Percentiles rank a stretch among this genome's conserved stretches.
phyloP scores from a whole-genome alignment of 179 eudicot species.

The Spinacia oleracea region DNA sequence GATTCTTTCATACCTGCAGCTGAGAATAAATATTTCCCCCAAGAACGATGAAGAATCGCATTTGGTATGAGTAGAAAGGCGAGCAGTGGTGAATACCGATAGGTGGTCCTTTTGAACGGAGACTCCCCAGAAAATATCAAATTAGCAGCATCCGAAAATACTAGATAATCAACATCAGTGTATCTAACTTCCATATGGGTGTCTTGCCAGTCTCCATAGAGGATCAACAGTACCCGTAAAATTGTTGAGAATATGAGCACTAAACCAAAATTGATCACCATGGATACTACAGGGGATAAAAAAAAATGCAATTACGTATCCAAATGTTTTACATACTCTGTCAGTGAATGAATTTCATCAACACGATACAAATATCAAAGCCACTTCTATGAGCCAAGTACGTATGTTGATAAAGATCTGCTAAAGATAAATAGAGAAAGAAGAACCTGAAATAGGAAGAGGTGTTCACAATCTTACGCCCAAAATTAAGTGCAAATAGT shows the following conservation, averaged over 20 bases:
- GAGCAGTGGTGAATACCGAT: constrained; percentile 86
- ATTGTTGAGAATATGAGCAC: constrained; percentile 63
- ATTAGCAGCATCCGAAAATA: constrained; percentile 93
- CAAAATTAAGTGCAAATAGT: too few species aligned
- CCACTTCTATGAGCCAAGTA: neutral
- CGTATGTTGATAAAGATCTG: neutral
- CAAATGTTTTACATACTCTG: neutral
- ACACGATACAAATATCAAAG: neutral
- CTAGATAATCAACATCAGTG: constrained; percentile 90
- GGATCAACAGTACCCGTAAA: constrained; percentile 62
- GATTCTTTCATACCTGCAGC: constrained; percentile 59
- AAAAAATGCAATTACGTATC: neutral
- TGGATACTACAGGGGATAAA: constrained; percentile 15
- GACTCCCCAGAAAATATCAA: constrained; percentile 71
- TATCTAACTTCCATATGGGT: constrained; percentile 92
- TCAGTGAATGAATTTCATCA: neutral
- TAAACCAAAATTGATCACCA: constrained; percentile 42
- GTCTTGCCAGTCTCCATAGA: constrained; percentile 98
- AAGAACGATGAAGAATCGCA: constrained; percentile 66
- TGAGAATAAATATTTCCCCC: constrained; percentile 91
- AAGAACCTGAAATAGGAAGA: too few species aligned
- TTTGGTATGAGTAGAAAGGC: constrained; percentile 80
- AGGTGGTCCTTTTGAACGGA: constrained; percentile 80
- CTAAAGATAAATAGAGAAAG: too few species aligned
- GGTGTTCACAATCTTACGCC: too few species aligned